Conservation (phyloP, 371 early-diverging fungal species). For the Lichtheimia hyalospora region DNA sequence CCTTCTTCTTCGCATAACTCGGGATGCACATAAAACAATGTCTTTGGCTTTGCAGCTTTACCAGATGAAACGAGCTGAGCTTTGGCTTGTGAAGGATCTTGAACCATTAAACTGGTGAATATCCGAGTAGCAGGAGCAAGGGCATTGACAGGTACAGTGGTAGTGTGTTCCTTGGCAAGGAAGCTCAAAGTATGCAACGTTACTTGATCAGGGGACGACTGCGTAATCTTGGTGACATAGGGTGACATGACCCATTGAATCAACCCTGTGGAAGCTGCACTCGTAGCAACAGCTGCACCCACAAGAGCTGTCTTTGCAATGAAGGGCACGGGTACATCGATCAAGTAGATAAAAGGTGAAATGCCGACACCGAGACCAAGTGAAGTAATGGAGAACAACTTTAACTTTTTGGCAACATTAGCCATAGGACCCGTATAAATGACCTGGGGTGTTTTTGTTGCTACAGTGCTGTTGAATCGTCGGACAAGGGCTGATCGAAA, state of each 20-base stretch:
- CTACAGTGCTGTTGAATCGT: not conserved
- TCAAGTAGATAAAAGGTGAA: conserved; percentile 60
- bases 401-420: conserved; percentile 59
- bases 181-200: conserved; percentile 36
- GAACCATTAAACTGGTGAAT: conserved; percentile 53
- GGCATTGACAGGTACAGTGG: conserved; percentile 50
- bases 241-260: conserved; percentile 69
- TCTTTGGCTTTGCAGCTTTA: conserved; percentile 47
- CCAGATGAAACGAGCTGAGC: conserved; percentile 25
- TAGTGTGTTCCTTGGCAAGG: conserved; percentile 44
- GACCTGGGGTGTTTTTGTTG: not conserved
- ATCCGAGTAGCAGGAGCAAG: conserved; percentile 59
- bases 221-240: conserved; percentile 61
- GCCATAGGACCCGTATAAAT: conserved; percentile 62
- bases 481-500: not conserved
- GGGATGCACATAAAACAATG: conserved; percentile 56
- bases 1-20: conserved; percentile 52
- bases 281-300: conserved; percentile 59
- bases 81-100: conserved; percentile 35
- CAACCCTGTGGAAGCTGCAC: conserved; percentile 59
- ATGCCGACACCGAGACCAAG: conserved; percentile 56
- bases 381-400: conserved; percentile 62
- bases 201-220: conserved; percentile 20
- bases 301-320: conserved; percentile 60
- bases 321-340: conserved; percentile 62